Conservation (phyloP, 2,329 filamentous ascomycete species). For the Pseudocercospora cruenta region DNA sequence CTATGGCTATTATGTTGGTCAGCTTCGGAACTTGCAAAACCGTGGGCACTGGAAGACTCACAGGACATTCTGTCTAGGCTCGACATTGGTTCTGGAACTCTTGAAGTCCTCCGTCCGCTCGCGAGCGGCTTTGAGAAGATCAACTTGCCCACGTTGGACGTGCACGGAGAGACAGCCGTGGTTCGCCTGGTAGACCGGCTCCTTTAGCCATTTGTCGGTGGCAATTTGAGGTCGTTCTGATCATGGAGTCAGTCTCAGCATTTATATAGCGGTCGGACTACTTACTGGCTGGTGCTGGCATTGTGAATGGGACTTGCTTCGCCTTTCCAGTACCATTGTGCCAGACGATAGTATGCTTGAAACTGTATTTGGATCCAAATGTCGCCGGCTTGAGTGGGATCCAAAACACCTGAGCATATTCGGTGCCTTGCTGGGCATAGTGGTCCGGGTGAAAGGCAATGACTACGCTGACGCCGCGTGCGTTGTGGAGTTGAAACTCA, state of each 20-base stretch:
- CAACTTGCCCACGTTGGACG: background rate
- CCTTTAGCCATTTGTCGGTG: background rate
- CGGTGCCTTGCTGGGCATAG: background rate
- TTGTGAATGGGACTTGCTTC: background rate
- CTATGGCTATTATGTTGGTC: background rate
- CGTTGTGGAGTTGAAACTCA: background rate
- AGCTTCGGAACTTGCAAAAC: background rate
- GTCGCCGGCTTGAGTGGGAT: background rate
- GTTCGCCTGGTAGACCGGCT: background rate
- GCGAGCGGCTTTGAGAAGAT: background rate
- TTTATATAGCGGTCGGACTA: background rate
- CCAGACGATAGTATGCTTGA: background rate
- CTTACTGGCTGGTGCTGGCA: background rate
- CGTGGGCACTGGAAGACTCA: background rate
- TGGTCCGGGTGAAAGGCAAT: background rate
- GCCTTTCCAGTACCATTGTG: background rate
- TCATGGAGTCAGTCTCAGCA: background rate
- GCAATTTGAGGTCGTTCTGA: background rate
- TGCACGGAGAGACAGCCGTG: background rate
- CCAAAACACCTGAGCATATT: background rate
- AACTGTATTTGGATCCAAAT: background rate
- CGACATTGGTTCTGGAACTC: background rate
- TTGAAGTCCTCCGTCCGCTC: background rate
- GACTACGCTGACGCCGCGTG: background rate
- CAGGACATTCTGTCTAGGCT: background rate